These are phyloP conservation scores for Paracoccidioides brasiliensis DNA, from an alignment of 2,329 filamentous ascomycete species.

Conservation along the genomic window DNA sequence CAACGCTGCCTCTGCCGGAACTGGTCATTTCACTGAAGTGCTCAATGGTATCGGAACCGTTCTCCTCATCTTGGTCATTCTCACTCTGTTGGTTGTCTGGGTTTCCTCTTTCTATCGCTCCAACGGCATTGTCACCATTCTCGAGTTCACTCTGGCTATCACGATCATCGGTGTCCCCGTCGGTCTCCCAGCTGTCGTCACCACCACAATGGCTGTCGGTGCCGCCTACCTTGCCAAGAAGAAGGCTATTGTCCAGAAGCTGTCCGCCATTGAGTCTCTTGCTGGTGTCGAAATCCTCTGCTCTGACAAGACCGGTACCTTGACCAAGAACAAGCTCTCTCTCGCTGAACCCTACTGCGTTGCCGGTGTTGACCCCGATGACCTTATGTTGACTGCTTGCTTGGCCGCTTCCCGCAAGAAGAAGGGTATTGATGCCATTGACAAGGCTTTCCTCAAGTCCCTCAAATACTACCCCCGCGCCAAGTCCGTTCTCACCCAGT, in stretches of 20 bases:
- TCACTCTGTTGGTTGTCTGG: slow-evolving; percentile 75
- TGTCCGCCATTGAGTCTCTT: slow-evolving; percentile 81
- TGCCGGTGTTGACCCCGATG: slow-evolving; percentile 67
- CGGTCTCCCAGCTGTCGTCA: slow-evolving; percentile 84
- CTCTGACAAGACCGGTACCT: slow-evolving; percentile 85
- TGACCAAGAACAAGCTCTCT: slow-evolving; percentile 90
- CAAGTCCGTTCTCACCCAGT: slow-evolving; percentile 68
- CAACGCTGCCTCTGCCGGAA: slow-evolving; percentile 57
- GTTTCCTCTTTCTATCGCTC: slow-evolving; percentile 78
- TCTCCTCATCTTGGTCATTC: slow-evolving; percentile 64
- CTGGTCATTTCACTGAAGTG: slow-evolving; percentile 83
- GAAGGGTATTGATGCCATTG: slow-evolving; percentile 89
- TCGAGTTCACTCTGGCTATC: slow-evolving; percentile 75
- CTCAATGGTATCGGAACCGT: slow-evolving; percentile 76
- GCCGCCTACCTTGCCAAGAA: slow-evolving; percentile 84
- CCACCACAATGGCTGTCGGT: slow-evolving; percentile 89
- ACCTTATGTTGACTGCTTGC: slow-evolving; percentile 86
- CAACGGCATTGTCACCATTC: slow-evolving; percentile 63
- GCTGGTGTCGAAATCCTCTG: slow-evolving; percentile 89
- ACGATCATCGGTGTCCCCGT: slow-evolving; percentile 87
- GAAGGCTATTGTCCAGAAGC: slow-evolving; percentile 86
- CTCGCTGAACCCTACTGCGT: slow-evolving; percentile 75
- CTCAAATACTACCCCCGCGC: slow-evolving; percentile 70
- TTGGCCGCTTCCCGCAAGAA: slow-evolving; percentile 84
- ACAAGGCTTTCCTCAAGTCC: slow-evolving; percentile 86